phyloP scores from a whole-genome alignment of 805 yeast species.

The Candida pseudoglaebosa region DNA sequence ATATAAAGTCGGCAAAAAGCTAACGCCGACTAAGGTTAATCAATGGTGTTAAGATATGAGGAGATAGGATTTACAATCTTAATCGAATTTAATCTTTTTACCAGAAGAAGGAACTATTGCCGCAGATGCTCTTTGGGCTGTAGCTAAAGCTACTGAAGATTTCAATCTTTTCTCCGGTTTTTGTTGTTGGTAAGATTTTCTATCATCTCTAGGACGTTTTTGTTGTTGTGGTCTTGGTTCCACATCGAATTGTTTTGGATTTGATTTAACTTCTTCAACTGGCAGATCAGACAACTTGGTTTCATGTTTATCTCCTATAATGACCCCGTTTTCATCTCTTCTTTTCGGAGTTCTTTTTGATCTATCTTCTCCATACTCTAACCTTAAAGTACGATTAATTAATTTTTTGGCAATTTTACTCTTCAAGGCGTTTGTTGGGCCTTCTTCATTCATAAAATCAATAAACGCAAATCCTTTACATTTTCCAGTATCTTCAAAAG shows the following conservation, averaged over 20 bases:
- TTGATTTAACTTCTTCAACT: conserved; percentile 5
- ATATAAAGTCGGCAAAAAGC: conserved; percentile 3
- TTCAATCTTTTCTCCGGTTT: conserved; percentile 45
- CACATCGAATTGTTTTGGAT: conserved; percentile 2
- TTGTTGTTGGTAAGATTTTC: conserved; percentile 13
- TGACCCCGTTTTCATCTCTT: conserved; percentile 21
- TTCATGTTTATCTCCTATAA: conserved; percentile 10
- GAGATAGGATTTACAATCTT: conserved; percentile 5
- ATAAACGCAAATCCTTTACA: conserved; percentile 96
- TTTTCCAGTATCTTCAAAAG: conserved; percentile 94
- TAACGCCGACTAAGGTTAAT: conserved; percentile 5
- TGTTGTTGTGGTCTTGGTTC: conserved; percentile 5
- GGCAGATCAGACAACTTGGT: conserved; percentile 2
- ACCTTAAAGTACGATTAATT: conserved; percentile 70
- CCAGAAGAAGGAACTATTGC: conserved; percentile 90
- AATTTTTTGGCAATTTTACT: conserved; percentile 64
- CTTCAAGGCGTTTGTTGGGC: conserved; percentile 78
- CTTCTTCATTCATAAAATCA: conserved; percentile 76
- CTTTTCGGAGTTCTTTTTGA: conserved; percentile 62
- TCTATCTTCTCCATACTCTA: conserved; percentile 95
- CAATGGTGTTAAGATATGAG: too few species aligned
- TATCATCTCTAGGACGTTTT: conserved; percentile 6
- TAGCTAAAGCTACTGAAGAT: conserved; percentile 83
- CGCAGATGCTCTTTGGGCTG: conserved; percentile 84
- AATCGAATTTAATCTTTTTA: conserved; percentile 73